phyloP scores from a whole-genome alignment of 345 rosid genomes.

The Cardiospermum halicacabum region DNA sequence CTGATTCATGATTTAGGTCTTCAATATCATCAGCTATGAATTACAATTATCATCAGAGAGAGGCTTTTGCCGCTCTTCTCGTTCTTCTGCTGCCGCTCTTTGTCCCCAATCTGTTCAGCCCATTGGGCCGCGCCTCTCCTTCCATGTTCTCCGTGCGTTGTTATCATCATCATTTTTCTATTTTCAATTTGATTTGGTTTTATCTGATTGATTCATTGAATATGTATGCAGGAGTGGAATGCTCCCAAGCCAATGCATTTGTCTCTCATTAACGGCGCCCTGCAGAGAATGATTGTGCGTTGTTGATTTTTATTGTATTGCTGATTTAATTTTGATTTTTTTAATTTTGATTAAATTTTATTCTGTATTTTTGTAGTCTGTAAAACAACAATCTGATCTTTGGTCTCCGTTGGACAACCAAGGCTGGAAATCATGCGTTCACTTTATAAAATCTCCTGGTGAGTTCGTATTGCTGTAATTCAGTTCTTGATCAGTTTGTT shows the following conservation, averaged over 20 bases:
- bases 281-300: constrained; percentile 57
- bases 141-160: constrained; percentile 71
- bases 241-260: constrained; percentile 79
- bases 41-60: constrained; percentile 21
- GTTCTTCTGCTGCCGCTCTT: constrained; percentile 53
- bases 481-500: too few relatives aligned
- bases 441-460: constrained; percentile 30
- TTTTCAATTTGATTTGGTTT: not conserved
- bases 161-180: not conserved
- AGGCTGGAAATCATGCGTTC: constrained; percentile 75
- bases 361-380: constrained; percentile 33
- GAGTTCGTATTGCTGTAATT: constrained; percentile 26
- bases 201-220: not conserved
- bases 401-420: constrained; percentile 87
- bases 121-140: constrained; percentile 69
- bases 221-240: constrained; percentile 92
- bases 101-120: constrained; percentile 53
- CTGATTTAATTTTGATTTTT: not conserved
- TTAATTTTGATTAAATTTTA: too few relatives aligned
- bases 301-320: not conserved
- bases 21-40: not conserved
- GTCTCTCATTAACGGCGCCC: constrained; percentile 59
- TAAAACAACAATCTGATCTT: constrained; percentile 54
- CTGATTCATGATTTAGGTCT: not conserved
- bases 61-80: constrained; percentile 44